Evolutionary conservation across 305 asterid species (phyloP).

Genomic region (Plantago coronopus): DNA sequence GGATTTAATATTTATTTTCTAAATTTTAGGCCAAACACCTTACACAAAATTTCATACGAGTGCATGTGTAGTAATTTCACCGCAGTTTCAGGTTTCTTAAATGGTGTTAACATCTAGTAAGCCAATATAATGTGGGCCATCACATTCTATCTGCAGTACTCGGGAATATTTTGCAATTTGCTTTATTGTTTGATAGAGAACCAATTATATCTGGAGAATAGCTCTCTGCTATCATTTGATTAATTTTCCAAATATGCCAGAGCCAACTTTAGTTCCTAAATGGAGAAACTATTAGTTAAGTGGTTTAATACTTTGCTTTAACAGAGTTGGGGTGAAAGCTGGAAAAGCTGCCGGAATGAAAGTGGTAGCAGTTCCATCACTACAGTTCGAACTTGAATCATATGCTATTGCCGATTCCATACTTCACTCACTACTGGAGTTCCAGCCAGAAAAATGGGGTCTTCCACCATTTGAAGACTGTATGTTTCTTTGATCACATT

Average conservation of each 20-base stretch:
- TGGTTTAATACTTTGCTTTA: conserved; percentile 2
- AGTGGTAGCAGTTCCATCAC: conserved; percentile 85
- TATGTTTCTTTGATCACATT: conserved; percentile 28
- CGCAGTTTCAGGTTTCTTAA: background rate
- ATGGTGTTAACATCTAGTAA: no score
- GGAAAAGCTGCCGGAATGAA: conserved; percentile 90
- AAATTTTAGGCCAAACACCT: background rate
- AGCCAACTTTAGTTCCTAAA: background rate
- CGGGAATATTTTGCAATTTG: background rate
- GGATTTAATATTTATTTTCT: background rate
- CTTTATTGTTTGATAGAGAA: background rate
- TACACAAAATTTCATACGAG: background rate
- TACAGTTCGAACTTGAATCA: conserved; percentile 49
- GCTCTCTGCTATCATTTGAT: no score
- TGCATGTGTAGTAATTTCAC: background rate
- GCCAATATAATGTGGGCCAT: background rate
- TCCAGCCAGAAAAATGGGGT: conserved; percentile 80
- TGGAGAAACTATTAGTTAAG: background rate
- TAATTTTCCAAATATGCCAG: background rate
- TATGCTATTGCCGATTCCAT: conserved; percentile 62
- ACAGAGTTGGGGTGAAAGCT: conserved; percentile 84
- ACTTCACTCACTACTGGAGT: conserved; percentile 70
- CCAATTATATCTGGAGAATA: background rate
- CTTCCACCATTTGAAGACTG: conserved; percentile 82
- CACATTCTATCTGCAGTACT: background rate